Evolutionary conservation across 768 basidiomycete genomes (phyloP).

Genomic region (Amylocystis lapponica): DNA sequence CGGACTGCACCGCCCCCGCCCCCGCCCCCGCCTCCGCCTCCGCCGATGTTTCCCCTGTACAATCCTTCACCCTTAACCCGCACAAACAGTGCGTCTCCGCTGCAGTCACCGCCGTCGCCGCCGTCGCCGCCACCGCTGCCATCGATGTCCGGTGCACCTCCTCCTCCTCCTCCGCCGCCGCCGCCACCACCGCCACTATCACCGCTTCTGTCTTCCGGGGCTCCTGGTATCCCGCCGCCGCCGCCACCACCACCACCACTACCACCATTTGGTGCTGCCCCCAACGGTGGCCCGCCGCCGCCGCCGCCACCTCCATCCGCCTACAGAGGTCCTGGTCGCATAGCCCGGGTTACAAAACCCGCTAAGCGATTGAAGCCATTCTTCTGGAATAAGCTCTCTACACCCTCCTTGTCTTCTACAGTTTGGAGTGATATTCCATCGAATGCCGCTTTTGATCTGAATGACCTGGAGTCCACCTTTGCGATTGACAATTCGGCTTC

Average conservation of each 20-base stretch:
- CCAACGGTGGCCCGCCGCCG: slow-evolving; percentile 34
- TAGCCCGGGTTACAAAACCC: slow-evolving; percentile 38
- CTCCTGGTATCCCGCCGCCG: slow-evolving; percentile 7
- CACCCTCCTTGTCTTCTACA: slow-evolving; percentile 37
- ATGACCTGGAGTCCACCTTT: slow-evolving; percentile 74
- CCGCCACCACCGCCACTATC: slow-evolving; percentile 14
- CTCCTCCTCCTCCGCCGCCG: slow-evolving; percentile 31
- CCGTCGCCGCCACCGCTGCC: slow-evolving; percentile 13
- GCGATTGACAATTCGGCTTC: slow-evolving; percentile 43
- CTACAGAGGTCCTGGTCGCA: slow-evolving; percentile 7
- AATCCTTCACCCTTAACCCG: slow-evolving; percentile 32
- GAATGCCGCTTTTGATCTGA: slow-evolving; percentile 45
- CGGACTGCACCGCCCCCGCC: slow-evolving; percentile 6
- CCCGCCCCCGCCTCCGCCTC: slow-evolving; percentile 25
- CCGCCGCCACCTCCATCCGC: slow-evolving; percentile 37
- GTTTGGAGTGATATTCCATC: slow-evolving; percentile 65
- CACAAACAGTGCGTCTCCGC: too few relatives aligned
- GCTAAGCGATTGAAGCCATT: slow-evolving; percentile 71
- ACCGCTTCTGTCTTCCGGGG: slow-evolving; percentile 1
- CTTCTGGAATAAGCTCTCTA: slow-evolving; percentile 83
- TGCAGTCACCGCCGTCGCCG: too few relatives aligned
- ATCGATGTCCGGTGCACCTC: slow-evolving; percentile 25
- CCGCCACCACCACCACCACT: slow-evolving; percentile 15
- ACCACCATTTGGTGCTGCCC: slow-evolving; percentile 27
- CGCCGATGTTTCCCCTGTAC: slow-evolving; percentile 28